Evolutionary conservation across 2,329 filamentous ascomycete species (phyloP).

Genomic region (Pseudonectria foliicola): DNA sequence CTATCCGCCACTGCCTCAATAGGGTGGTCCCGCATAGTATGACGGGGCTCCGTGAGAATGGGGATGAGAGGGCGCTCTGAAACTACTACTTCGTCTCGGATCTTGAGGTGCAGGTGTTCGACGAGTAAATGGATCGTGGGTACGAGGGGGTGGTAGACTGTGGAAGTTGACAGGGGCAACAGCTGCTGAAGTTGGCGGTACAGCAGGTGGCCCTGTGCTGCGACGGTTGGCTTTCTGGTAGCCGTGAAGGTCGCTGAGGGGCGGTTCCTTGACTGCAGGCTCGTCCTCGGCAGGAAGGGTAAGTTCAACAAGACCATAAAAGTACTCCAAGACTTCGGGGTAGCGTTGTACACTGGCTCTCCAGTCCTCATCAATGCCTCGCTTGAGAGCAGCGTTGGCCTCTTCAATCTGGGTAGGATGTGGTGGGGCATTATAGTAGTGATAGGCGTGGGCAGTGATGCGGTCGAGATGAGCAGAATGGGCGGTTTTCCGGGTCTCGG

Average conservation of each 20-base stretch:
- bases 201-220: conserved; percentile 25
- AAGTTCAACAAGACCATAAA: conserved; percentile 63
- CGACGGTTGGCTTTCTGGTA: conserved; percentile 41
- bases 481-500: conserved; percentile 51
- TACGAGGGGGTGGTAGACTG: conserved; percentile 21
- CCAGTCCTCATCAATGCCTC: conserved; percentile 75
- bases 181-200: conserved; percentile 23
- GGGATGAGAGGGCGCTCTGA: conserved; percentile 10
- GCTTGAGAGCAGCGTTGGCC: conserved; percentile 60
- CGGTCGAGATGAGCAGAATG: conserved; percentile 50
- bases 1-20: conserved; percentile 5
- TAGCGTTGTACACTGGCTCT: conserved; percentile 67
- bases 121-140: conserved; percentile 15
- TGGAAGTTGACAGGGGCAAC: conserved; percentile 19
- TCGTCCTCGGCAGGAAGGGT: conserved; percentile 58
- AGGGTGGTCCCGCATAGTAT: conserved; percentile 14
- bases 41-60: conserved; percentile 10
- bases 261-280: conserved; percentile 51
- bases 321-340: conserved; percentile 76
- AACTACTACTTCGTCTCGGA: conserved; percentile 7
- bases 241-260: conserved; percentile 46
- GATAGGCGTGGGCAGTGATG: conserved; percentile 47
- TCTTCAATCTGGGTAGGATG: conserved; percentile 56
- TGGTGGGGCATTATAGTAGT: conserved; percentile 51
- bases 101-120: conserved; percentile 22